Percentiles rank a stretch among this genome's conserved stretches.
Conservation (phyloP, 257 asterid genomes). For the Solanum sitiens region DNA sequence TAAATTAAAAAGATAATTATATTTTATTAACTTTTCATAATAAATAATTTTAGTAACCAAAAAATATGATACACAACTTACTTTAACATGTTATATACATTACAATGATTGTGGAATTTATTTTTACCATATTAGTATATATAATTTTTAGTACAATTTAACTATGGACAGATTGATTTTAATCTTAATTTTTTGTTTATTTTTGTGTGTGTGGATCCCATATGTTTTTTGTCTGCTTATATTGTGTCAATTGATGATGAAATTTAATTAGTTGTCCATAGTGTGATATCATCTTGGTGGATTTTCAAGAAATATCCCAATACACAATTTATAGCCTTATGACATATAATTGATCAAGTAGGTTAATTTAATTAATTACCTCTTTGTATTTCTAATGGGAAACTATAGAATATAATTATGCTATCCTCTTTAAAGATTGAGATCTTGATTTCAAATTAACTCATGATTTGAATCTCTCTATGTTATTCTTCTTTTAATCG, state of each 20-base stretch:
- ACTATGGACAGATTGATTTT: neutral
- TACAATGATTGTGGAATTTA: neutral
- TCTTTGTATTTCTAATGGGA: neutral
- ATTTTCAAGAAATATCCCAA: neutral
- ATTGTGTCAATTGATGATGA: neutral
- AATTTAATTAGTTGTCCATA: neutral
- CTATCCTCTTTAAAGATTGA: neutral
- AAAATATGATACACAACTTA: neutral
- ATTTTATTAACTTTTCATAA: too few relatives aligned
- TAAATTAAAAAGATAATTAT: too few relatives aligned
- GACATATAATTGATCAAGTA: neutral
- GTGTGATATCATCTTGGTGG: neutral
- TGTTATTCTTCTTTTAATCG: neutral
- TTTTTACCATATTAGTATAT: neutral
- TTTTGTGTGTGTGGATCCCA: neutral
- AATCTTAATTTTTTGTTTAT: neutral
- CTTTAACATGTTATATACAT: too few relatives aligned
- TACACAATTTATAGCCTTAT: neutral
- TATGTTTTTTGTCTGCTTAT: neutral
- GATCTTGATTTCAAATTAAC: neutral
- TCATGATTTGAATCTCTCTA: neutral
- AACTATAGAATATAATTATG: neutral
- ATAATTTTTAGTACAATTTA: too few relatives aligned
- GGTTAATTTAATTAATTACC: neutral
- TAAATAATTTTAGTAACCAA: too few relatives aligned